Evolutionary conservation across 495 filamentous ascomycete genomes (phyloP), one percentile per base, ranked within the genome.

Genomic region (Penicillium riverlandense): DNA sequence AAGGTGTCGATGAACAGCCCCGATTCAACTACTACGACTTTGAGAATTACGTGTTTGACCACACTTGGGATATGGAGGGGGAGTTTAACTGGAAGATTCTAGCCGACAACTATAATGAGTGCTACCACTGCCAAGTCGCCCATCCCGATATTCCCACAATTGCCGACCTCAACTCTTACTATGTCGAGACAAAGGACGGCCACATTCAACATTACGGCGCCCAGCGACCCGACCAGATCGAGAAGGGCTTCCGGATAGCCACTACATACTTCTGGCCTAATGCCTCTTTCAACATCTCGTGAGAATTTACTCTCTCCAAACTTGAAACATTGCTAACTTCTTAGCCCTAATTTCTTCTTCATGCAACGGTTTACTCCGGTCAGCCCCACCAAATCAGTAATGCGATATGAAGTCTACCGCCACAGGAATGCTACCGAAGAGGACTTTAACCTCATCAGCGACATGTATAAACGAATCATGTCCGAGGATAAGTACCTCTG

Each of bases 31-130:
- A 62, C 11, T 62, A 65, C 50, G 54, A 74, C 41, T 73, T 69
- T 44, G 58, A 62, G 10, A 58, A 76, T 13, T 76, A 70, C 53
- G 27, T 45, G 2, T 76, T 67, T 45, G 72, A 73, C 48, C 70
- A 77, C 44, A 53, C 41, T 16, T 75, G 67, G 69, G 57, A 69
- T n/a, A 63, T 69, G 61, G 66, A 69, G 31, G 67, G 60, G 1
- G 55, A 53, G 6, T 69, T 59, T 48, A 77, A 77, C 59, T 77
- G 72, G 74, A 76, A 77, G 57, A 62, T 67, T 42, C 48, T 71
- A 3, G 59, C 62, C 33, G 72, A 75, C 45, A 73, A 74, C 55
- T 76, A 72, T 57, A 74, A 72, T 48, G 70, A 75, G 43, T 74
- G 69, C 45, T 74, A 75, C 41, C 71, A 74, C 53, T 73, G 70